Evolutionary conservation across 2,329 filamentous ascomycete genomes (phyloP), one percentile per base, ranked within the genome.

Genomic region (Penicillium psychrosexuale): DNA sequence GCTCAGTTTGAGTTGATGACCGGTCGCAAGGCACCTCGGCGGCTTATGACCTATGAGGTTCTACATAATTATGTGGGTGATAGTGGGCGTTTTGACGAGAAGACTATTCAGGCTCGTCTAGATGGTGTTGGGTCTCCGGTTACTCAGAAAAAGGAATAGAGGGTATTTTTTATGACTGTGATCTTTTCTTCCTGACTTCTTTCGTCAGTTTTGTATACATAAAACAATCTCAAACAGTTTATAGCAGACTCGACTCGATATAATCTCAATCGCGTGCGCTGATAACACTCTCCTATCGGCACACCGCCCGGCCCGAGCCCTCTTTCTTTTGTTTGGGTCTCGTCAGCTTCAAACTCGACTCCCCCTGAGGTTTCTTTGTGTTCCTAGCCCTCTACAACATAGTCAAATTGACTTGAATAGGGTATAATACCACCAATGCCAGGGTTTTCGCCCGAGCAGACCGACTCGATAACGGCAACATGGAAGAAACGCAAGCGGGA

Each of bases 1-100:
- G 88, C 89, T 1, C 89, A 92, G 64, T 93, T 92, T 66, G 89
- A 93, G 71, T 73, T 92, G 2, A 90, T 92, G 68, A 91, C 89
- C 0, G 89, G 88, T 0, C 79, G 87, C 44, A 82, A 86, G 69
- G 87, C 88, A 15, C 88, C 88, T 2, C 81, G 88, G 27, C 76
- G 83, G 42, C 71, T 88, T 36, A 92, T 93, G 89, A 81, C 87
- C 57, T 77, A 83, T 39, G 85, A 86, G 63, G 84, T 88, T 12
- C 63, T 74, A 31, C 66, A 63, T 17, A 71, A 73, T 51, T 74
- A 73, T 47, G 66, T 65, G 24, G 71, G 70, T 11, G 70, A 72
- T 12, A 60, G 63, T 48, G 71, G 71, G 19, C 62, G 56, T 7
- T 71, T 74, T 55, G 71, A 73, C 38, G 71, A 74, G 51, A 71